Base-by-base conservation (phyloP, 441 rosid genomes). In the Adansonia gregorii region DNA sequence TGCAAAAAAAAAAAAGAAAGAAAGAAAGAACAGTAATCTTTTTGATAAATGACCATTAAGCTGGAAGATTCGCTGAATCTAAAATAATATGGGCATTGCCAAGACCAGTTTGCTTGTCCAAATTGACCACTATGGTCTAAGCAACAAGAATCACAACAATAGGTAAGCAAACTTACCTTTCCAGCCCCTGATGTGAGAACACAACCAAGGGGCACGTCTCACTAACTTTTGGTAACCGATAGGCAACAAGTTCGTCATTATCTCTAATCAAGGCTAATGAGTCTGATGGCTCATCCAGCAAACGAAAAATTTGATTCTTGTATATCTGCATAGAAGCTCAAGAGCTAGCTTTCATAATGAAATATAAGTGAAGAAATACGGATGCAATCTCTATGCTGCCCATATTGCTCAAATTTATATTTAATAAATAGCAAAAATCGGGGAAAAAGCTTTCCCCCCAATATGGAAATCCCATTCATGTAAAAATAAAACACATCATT, bases 161-260 rank as follows among this genome's bases (percentile, higher is more conserved):
- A 76, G 15, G 70, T 8, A 14, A 46, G 56, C 46, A 73, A 72
- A 73, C 92, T 83, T 85, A 91, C 95, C 76, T 82, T 72, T 82
- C 87, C 73, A 70, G 46, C 66, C 12, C 78, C 75, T 78, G 85
- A 81, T 90, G 94, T 79, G 76, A 76, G 83, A 92, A 90, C 73
- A 88, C 91, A 72, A 88, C 82, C 78, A 90, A 82, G 51, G 88
- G 85, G 49, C 71, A 80, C 35, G 76, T 58, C 68, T 84, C 86
- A 64, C 74, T 73, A 65, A 76, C 88, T 84, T 85, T 89, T 48
- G 83, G 82, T 65, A 90, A 78, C 43, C 91, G 87, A 79, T 86
- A 90, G 64, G 93, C 94, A 70, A 89, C 92, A 81, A 92, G 86
- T 72, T 67, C 84, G 81, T 90, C 94, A 3, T 81, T 87, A 80